phyloP scores from a whole-genome alignment of 75 land plant species.

The Pinus albicaulis region DNA sequence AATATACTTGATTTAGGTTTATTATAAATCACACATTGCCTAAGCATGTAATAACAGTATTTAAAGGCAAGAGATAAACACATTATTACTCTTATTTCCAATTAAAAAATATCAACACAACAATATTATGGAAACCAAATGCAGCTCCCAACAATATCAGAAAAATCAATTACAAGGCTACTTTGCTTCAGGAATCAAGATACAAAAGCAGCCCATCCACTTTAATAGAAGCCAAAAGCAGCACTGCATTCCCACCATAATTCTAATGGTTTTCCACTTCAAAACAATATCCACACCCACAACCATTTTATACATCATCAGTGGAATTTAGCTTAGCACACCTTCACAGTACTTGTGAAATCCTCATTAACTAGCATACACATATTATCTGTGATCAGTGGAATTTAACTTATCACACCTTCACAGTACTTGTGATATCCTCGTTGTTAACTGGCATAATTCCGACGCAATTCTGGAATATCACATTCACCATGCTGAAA shows the following conservation, averaged over 20 bases:
- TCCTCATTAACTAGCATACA: not conserved
- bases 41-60: too few relatives aligned
- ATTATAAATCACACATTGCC: too few relatives aligned
- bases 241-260: slow-evolving; percentile 1
- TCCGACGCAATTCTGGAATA: not conserved
- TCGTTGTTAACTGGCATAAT: not conserved
- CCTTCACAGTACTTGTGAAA: not conserved
- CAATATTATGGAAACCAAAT: not conserved
- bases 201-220: not conserved
- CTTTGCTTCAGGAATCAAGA: not conserved
- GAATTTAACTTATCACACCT: too few relatives aligned
- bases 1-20: too few relatives aligned
- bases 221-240: not conserved
- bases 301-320: not conserved
- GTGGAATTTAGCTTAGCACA: too few relatives aligned
- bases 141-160: not conserved
- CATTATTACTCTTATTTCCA: not conserved
- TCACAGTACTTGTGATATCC: not conserved
- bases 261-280: not conserved
- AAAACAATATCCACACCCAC: slow-evolving; percentile 3
- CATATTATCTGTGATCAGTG: not conserved
- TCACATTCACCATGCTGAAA: not conserved
- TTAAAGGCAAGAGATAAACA: too few relatives aligned
- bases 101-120: slow-evolving; percentile 1
- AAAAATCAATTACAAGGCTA: not conserved